phyloP scores from a whole-genome alignment of 2,329 filamentous ascomycete genomes.

The Aspergillus glaucus region DNA sequence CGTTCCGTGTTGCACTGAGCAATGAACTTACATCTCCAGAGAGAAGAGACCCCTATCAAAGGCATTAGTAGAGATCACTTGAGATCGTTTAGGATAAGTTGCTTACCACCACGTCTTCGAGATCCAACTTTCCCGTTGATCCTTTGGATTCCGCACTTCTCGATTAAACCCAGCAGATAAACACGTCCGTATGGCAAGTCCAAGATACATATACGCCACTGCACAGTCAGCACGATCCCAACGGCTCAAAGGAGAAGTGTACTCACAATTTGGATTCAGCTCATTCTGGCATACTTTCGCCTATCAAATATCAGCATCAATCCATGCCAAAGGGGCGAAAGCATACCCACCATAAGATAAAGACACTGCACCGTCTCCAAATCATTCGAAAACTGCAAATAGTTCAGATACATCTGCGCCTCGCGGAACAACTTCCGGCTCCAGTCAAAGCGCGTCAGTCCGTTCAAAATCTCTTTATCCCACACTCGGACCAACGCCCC shows the following conservation, averaged over 20 bases:
- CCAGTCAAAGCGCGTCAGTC: constrained; percentile 42
- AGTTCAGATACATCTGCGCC: constrained; percentile 34
- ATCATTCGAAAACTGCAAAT: constrained; percentile 40
- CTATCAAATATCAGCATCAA: constrained; percentile 13
- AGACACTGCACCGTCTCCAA: constrained; percentile 45
- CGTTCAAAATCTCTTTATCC: constrained; percentile 39
- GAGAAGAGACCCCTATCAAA: constrained; percentile 38
- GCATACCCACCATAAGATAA: constrained; percentile 37
- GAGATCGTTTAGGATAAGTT: not conserved
- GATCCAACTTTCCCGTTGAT: constrained; percentile 33
- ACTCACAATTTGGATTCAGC: constrained; percentile 42
- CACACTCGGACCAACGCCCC: constrained; percentile 42
- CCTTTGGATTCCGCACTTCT: constrained; percentile 29
- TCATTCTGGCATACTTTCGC: constrained; percentile 47
- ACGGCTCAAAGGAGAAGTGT: no score
- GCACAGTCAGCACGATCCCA: constrained; percentile 11
- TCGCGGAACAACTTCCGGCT: constrained; percentile 42
- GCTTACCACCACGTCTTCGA: constrained; percentile 45
- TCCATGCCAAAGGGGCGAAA: no score
- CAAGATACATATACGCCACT: constrained; percentile 46
- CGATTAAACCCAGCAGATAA: constrained; percentile 46
- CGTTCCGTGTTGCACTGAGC: not conserved
- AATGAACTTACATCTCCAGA: constrained; percentile 36
- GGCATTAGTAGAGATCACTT: not conserved
- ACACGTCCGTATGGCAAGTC: constrained; percentile 43